Evolutionary conservation across 805 yeast species (phyloP).

Genomic region (Saturnispora mendoncae): DNA sequence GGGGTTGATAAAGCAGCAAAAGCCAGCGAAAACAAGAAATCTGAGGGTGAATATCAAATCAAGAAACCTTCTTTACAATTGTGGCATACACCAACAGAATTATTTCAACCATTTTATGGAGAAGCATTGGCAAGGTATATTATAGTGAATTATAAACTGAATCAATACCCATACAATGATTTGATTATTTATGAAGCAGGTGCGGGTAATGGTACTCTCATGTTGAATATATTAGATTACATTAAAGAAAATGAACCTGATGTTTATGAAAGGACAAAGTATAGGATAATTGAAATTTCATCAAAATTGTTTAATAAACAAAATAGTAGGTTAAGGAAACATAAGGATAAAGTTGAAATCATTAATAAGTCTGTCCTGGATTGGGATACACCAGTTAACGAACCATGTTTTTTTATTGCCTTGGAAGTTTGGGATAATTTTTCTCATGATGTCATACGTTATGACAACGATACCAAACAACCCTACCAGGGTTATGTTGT

Average conservation of each 20-base stretch:
- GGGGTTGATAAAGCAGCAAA: constrained; percentile 1
- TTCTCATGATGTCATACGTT: constrained; percentile 72
- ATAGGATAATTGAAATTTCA: constrained; percentile 67
- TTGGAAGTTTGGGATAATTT: constrained; percentile 79
- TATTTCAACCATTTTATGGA: constrained; percentile 78
- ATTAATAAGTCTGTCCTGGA: constrained; percentile 69
- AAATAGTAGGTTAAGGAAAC: constrained; percentile 29
- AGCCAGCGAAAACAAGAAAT: constrained; percentile 1
- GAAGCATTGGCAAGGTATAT: constrained; percentile 78
- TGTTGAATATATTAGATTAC: constrained; percentile 64
- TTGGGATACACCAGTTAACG: constrained; percentile 52
- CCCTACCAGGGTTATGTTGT: constrained; percentile 76
- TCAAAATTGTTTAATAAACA: constrained; percentile 54
- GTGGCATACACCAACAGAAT: constrained; percentile 88
- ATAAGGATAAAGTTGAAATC: constrained; percentile 48
- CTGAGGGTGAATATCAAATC: constrained; percentile 7
- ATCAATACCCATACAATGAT: constrained; percentile 60
- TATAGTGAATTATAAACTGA: constrained; percentile 59
- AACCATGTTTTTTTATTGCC: constrained; percentile 71
- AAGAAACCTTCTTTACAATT: constrained; percentile 46
- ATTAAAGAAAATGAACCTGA: constrained; percentile 58
- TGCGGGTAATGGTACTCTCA: constrained; percentile 83
- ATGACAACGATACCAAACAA: constrained; percentile 54
- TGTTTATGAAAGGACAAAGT: constrained; percentile 57
- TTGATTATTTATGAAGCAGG: constrained; percentile 79